A percentile compares a stretch with the other conserved stretches of the same genome.
Evolutionary conservation across 129 eudicot genomes (phyloP).

Genomic region (Calendula officinalis): DNA sequence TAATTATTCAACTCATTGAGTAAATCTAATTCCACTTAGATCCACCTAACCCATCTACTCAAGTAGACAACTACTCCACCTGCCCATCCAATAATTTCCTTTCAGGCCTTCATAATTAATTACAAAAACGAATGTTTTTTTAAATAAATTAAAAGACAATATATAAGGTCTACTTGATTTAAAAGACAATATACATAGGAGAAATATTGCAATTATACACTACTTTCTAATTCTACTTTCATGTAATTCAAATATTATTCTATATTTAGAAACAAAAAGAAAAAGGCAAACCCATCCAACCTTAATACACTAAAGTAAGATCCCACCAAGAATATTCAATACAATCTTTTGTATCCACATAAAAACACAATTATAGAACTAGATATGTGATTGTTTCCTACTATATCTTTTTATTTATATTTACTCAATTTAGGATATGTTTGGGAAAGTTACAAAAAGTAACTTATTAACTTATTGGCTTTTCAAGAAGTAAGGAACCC

Average conservation of each 20-base stretch:
- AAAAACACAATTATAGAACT: neutral
- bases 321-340: conserved; percentile 12
- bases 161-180: too few species aligned
- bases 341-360: neutral
- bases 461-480: too few species aligned
- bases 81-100: conserved; percentile 1
- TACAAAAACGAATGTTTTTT: neutral
- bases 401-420: too few species aligned
- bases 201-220: neutral
- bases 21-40: neutral
- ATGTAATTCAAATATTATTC: neutral
- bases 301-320: neutral
- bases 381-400: too few species aligned
- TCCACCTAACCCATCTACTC: conserved; percentile 11
- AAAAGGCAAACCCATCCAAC: neutral
- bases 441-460: too few species aligned
- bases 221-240: neutral
- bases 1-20: neutral
- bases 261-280: conserved; percentile 8
- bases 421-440: too few species aligned
- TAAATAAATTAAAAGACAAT: too few species aligned
- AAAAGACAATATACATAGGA: too few species aligned
- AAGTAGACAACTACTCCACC: neutral
- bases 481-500: too few species aligned
- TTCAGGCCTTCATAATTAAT: neutral